Conservation (phyloP, 2,329 filamentous ascomycete species). For the Rugonectria rugulosa region DNA sequence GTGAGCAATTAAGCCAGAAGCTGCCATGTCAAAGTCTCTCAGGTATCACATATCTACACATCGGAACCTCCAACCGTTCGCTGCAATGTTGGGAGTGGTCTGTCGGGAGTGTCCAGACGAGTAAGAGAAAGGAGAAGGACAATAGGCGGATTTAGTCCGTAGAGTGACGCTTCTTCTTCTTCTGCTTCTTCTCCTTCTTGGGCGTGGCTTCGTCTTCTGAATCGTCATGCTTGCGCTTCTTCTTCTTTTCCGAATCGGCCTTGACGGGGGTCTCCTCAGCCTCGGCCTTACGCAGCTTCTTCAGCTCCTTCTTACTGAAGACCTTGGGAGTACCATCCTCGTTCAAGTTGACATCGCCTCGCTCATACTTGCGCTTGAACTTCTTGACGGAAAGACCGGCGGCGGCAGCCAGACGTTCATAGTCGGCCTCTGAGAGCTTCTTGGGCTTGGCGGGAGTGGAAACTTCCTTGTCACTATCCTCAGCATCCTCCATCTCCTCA, state of each 20-base stretch:
- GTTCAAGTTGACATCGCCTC: slow-evolving; percentile 74
- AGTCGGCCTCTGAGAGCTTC: slow-evolving; percentile 64
- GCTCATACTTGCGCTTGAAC: slow-evolving; percentile 80
- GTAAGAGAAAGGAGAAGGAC: slow-evolving; percentile 37
- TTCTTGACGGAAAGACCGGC: slow-evolving; percentile 76
- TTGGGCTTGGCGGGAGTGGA: slow-evolving; percentile 46
- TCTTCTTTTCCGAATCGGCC: slow-evolving; percentile 54
- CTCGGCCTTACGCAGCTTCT: slow-evolving; percentile 73
- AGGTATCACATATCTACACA: slow-evolving; percentile 47
- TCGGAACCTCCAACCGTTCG: slow-evolving; percentile 36
- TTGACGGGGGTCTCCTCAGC: slow-evolving; percentile 57
- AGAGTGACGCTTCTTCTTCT: slow-evolving; percentile 57
- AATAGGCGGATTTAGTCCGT: slow-evolving; percentile 35
- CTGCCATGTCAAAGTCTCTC: slow-evolving; percentile 42
- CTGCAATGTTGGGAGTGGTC: slow-evolving; percentile 30
- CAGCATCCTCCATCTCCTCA: slow-evolving; percentile 55
- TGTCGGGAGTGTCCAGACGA: slow-evolving; percentile 38
- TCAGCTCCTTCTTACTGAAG: slow-evolving; percentile 78
- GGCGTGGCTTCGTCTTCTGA: slow-evolving; percentile 68
- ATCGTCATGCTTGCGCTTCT: slow-evolving; percentile 77
- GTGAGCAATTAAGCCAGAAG: slow-evolving; percentile 35
- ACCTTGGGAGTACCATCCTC: slow-evolving; percentile 71
- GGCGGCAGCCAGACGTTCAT: slow-evolving; percentile 67
- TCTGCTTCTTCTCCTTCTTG: slow-evolving; percentile 67
- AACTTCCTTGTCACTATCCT: slow-evolving; percentile 44